Conservation (phyloP, 495 filamentous ascomycete genomes). For the Elaphomyces granulatus region DNA sequence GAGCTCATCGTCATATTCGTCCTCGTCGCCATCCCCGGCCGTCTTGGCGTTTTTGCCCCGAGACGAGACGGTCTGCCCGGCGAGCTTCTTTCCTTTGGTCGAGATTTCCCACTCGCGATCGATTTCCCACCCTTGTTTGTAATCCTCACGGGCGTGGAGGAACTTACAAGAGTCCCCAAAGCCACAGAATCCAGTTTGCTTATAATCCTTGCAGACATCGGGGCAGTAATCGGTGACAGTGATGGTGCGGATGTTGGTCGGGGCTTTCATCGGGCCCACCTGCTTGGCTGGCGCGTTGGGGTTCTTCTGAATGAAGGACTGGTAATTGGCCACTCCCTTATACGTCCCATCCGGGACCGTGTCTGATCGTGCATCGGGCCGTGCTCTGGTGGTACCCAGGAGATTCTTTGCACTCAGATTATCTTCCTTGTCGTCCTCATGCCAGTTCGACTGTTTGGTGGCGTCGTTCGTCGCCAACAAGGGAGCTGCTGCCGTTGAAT, state of each 20-base stretch:
- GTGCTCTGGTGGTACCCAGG: conserved; percentile 44
- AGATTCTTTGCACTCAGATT: conserved; percentile 44
- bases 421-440: conserved; percentile 45
- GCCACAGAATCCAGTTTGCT: conserved; percentile 73
- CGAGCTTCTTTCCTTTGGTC: conserved; percentile 57
- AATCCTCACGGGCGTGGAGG: conserved; percentile 73
- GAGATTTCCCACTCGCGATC: conserved; percentile 85
- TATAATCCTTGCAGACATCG: conserved; percentile 94
- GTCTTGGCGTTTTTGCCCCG: conserved; percentile 28
- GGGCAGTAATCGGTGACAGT: conserved; percentile 86
- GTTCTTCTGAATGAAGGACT: conserved; percentile 65
- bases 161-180: conserved; percentile 72
- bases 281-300: conserved; percentile 56
- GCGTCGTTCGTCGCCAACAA: conserved; percentile 67
- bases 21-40: conserved; percentile 36
- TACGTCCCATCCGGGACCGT: conserved; percentile 50
- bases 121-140: conserved; percentile 88
- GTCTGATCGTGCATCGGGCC: conserved; percentile 11
- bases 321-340: conserved; percentile 56
- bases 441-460: conserved; percentile 89
- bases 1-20: conserved; percentile 60
- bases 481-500: conserved; percentile 30
- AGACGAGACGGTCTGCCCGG: conserved; percentile 47
- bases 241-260: conserved; percentile 81
- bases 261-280: conserved; percentile 76